These are phyloP conservation scores for Cochlearia excelsa DNA, from an alignment of 345 rosid species.

Conservation along the genomic window DNA sequence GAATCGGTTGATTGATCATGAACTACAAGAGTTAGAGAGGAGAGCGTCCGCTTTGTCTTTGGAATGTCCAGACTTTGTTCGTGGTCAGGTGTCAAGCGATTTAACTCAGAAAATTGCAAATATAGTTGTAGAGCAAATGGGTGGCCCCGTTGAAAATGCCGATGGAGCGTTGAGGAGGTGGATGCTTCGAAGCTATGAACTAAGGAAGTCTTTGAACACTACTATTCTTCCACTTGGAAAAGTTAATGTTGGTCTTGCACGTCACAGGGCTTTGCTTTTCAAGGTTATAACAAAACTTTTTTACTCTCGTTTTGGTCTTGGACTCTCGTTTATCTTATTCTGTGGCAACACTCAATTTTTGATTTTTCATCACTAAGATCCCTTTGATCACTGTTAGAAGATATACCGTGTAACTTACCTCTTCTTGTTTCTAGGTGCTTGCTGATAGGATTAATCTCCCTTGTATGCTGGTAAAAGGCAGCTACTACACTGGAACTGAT, in stretches of 20 bases:
- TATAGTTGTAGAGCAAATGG: conserved; percentile 85
- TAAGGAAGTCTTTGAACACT: conserved; percentile 56
- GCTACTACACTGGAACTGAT: conserved; percentile 96
- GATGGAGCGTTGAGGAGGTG: conserved; percentile 78
- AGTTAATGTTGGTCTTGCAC: conserved; percentile 88
- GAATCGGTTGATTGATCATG: conserved; percentile 68
- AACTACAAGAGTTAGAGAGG: conserved; percentile 71
- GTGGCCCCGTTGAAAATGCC: conserved; percentile 85
- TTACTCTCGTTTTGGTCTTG: conserved; percentile 5
- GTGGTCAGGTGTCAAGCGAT: conserved; percentile 47
- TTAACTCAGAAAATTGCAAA: conserved; percentile 87
- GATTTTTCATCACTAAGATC: conserved; percentile 1
- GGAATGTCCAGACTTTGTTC: conserved; percentile 44
- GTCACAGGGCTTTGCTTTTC: conserved; percentile 93
- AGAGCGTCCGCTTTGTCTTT: conserved; percentile 45
- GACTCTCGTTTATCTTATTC: conserved; percentile 17
- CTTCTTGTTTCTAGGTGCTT: conserved; percentile 57
- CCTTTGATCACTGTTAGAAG: conserved; percentile 20
- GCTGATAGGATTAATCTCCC: conserved; percentile 90
- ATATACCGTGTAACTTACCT: conserved; percentile 19
- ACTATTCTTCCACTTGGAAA: conserved; percentile 78
- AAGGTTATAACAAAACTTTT: conserved; percentile 51
- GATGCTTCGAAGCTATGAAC: conserved; percentile 57
- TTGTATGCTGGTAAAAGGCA: conserved; percentile 90
- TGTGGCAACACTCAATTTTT: not conserved